Base-by-base conservation (phyloP, 192 early-diverging fungal species). In the Spizellomyces punctatus region DNA sequence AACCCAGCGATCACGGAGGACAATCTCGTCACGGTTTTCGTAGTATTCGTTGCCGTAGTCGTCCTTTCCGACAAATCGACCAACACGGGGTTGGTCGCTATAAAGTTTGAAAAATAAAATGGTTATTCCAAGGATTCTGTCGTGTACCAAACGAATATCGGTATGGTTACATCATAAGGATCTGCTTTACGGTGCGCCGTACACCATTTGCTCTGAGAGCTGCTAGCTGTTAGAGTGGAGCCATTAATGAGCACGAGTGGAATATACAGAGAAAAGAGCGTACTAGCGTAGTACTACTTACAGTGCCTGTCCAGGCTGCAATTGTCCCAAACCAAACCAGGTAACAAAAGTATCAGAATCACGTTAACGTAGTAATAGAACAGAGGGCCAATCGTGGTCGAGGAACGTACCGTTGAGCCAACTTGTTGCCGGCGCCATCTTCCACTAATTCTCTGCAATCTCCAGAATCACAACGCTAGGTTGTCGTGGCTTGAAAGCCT, bases 21-120 rank as follows among this genome's bases (percentile, higher is more conserved):
- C 58, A 22, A 85, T 74, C 62, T 86, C 81, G 6, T 80, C 57
- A 10, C 71, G 17, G 74, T 86, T 83, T 45, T 82, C 77, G 66
- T 83, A 86, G 74, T 86, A 86, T 43, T 84, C 72, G 79, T 86
- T 86, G 22, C 82, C 82, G 52, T 69, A 67, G 8, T 52, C 43
- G 66, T 86, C 85, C 48, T 57, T 73, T 14, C 85, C 85, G 9
- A 85, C 79, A n/a, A 78, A 73, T 45, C 61, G 77, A 6, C 85
- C 85, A 56, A 74, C 74, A 12, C 70, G 69, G 5, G 85, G 75
- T 27, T 82, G 79, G 67, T 80, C 80, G 14, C 79, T 80, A 56
- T 19, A 27, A 41, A 44, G 6, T 17, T 12, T 19, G 19, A 17
- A 16, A 36, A 16, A 36, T 36, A 3, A 36, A 36, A 36, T 2